Evolutionary conservation across 208 protist genomes (phyloP), one percentile per base, ranked within the genome.

Genomic region (Entamoeba invadens): DNA sequence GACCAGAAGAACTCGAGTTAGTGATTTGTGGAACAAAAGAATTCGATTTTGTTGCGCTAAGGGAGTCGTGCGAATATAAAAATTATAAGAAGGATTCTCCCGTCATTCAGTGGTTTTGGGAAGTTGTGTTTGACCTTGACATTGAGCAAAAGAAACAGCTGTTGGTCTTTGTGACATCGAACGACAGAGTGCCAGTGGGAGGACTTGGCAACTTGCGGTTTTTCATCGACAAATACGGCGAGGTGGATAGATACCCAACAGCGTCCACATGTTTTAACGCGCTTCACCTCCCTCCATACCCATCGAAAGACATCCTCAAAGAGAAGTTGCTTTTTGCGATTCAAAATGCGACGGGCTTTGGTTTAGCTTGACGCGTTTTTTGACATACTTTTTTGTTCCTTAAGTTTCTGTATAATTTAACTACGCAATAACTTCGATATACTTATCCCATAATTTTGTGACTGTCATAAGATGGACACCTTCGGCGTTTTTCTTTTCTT

Each of bases 201-300:
- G 92, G 92, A n/a, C 38, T 93, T 44, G 31, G 50, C 14, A 93
- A 93, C n/a, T 45, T 93, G 4, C 5, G 25, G 2, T 93, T 93
- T 57, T 18, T 93, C 8, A 93, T 93, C 50, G 42, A 51, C 6
- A 10, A 18, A 18, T 45, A 93, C 50, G 44, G 44, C 16, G 91
- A 45, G n/a, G 5, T 10, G 38, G 14, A 35, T 8, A 42, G 42
- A 31, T 72, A 92, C 45, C 93, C 93, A 21, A 45, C 47, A 16
- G 31, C 93, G 16, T 72, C 77, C 46, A 94, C 93, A 35, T 94
- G 93, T 87, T 94, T 94, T 35, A 94, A 94, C n/a, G 38, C 87
- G 18, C 44, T 94, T 18, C 45, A 21, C n/a, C 51, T 94, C 12
- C 93, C 93, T 44, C 45, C 57, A 35, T 94, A 94, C 38, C 4